Conservation (phyloP, 495 filamentous ascomycete genomes). For the Emericellopsis terricola region DNA sequence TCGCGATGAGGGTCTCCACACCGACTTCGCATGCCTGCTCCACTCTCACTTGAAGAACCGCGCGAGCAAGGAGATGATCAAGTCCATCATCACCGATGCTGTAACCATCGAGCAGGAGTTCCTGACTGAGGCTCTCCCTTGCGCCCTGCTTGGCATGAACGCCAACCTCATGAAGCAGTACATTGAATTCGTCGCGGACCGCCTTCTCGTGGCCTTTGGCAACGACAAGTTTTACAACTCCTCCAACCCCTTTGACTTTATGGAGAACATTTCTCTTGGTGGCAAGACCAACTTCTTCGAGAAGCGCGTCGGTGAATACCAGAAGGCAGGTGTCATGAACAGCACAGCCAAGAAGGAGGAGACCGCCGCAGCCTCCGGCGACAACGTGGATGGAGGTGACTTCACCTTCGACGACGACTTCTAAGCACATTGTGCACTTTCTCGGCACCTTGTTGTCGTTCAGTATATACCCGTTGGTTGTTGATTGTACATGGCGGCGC, state of each 20-base stretch:
- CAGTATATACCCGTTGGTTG: too few species aligned
- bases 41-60: conserved; percentile 91
- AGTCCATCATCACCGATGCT: conserved; percentile 84
- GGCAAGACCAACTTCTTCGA: conserved; percentile 99
- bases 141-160: conserved; percentile 93
- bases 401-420: conserved; percentile 97
- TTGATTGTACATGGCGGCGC: too few species aligned
- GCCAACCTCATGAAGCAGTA: conserved; percentile 94
- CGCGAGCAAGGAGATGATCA: conserved; percentile 59
- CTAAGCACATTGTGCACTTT: conserved; percentile 34
- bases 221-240: conserved; percentile 85
- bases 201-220: conserved; percentile 78
- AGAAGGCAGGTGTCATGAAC: conserved; percentile 97
- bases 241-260: conserved; percentile 97
- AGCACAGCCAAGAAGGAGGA: conserved; percentile 65
- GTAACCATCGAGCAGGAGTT: conserved; percentile 96
- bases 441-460: too few species aligned
- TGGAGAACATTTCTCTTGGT: conserved; percentile 96
- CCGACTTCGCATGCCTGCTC: conserved; percentile 92
- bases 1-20: conserved; percentile 97
- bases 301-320: conserved; percentile 98
- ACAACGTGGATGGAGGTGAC: conserved; percentile 52
- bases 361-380: conserved; percentile 21
- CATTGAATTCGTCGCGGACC: conserved; percentile 97
- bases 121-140: conserved; percentile 85